phyloP scores from a whole-genome alignment of 2,329 filamentous ascomycete genomes.

The Clonostachys chloroleuca region DNA sequence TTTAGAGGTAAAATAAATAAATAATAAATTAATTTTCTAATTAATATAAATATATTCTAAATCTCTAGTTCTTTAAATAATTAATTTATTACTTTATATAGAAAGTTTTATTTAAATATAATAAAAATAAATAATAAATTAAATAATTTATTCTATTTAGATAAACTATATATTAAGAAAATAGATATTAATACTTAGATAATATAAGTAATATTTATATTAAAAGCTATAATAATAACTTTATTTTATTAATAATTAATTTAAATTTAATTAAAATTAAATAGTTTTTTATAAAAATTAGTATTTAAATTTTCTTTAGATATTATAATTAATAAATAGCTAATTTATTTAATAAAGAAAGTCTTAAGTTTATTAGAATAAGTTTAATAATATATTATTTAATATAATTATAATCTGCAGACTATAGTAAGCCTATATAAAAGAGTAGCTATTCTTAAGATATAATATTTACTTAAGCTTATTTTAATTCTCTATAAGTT shows the following conservation, averaged over 20 bases:
- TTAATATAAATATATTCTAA: not conserved
- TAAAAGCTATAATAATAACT: not conserved
- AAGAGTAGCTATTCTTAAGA: too few relatives aligned
- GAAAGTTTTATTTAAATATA: not conserved
- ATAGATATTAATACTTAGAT: too few relatives aligned
- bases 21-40: not conserved
- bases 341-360: too few relatives aligned
- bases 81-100: not conserved
- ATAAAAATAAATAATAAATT: slow-evolving; percentile 3
- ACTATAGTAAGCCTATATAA: too few relatives aligned
- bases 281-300: not conserved
- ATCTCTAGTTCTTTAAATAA: too few relatives aligned
- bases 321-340: not conserved
- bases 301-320: not conserved
- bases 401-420: too few relatives aligned
- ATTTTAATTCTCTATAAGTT: too few relatives aligned
- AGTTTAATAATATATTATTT: too few relatives aligned
- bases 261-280: not conserved
- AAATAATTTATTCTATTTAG: too few relatives aligned
- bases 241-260: slow-evolving; percentile 1
- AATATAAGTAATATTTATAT: slow-evolving; percentile 3
- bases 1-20: slow-evolving; percentile 4
- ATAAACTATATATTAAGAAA: slow-evolving; percentile 1
- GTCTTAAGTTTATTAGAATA: too few relatives aligned
- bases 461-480: too few relatives aligned